These are phyloP conservation scores for Trypanosoma vivax DNA, from an alignment of 208 protist genomes.

Conservation along the genomic window DNA sequence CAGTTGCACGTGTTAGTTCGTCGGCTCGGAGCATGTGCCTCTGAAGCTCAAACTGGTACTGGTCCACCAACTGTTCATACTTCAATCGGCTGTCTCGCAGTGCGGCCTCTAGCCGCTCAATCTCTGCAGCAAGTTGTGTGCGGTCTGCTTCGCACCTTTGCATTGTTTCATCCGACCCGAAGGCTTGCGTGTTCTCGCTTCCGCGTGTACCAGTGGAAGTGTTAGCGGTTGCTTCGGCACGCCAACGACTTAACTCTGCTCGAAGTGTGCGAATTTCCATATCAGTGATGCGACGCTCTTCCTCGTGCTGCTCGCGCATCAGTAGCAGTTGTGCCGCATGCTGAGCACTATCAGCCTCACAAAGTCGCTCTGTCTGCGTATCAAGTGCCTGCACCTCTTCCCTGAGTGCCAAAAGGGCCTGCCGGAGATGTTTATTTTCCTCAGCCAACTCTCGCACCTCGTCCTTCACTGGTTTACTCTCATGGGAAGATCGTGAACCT, in stretches of 20 bases:
- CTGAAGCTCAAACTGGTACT: conserved; percentile 10
- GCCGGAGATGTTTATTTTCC: conserved; percentile 13
- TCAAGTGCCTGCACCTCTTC: conserved; percentile 18
- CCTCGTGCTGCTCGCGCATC: conserved; percentile 7
- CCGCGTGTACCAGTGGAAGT: too few relatives aligned
- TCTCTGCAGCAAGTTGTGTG: conserved; percentile 6
- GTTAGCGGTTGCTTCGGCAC: not conserved
- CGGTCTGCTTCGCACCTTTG: conserved; percentile 4
- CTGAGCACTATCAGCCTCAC: conserved; percentile 7
- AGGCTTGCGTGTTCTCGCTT: too few relatives aligned
- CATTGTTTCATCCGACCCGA: conserved; percentile 5
- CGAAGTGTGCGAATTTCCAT: conserved; percentile 13
- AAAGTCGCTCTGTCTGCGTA: conserved; percentile 14
- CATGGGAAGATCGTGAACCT: not conserved
- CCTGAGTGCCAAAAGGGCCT: conserved; percentile 10
- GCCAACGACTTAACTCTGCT: conserved; percentile 5
- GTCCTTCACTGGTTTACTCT: conserved; percentile 2
- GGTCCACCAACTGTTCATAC: conserved; percentile 1
- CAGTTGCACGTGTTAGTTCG: not conserved
- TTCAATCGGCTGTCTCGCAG: conserved; percentile 1
- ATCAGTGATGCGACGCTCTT: not conserved
- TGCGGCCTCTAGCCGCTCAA: conserved; percentile 3
- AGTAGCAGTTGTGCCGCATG: not conserved
- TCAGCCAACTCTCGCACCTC: conserved; percentile 4
- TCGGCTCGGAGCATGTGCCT: not conserved